phyloP scores from a whole-genome alignment of 129 eudicot species.

The Solidago caesia region DNA sequence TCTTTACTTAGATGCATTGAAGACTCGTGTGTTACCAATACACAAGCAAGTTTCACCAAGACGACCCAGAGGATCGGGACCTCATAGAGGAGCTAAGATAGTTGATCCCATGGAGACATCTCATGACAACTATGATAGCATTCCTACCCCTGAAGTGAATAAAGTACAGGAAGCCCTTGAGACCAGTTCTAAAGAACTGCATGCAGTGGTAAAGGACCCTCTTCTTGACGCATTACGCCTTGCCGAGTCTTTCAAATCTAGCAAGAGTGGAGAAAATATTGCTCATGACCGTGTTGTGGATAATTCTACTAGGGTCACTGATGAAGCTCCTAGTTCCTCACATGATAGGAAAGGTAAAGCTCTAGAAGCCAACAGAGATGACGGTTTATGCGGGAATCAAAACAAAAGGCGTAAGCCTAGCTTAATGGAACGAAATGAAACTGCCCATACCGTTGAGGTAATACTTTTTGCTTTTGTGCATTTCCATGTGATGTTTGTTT shows the following conservation, averaged over 20 bases:
- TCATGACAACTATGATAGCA: conserved; percentile 18
- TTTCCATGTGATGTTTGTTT: not conserved
- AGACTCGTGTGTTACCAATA: conserved; percentile 33
- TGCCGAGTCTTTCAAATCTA: conserved; percentile 45
- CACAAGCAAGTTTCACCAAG: conserved; percentile 45
- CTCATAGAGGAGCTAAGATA: conserved; percentile 57
- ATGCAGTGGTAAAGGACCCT: conserved; percentile 68
- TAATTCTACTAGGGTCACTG: conserved; percentile 24
- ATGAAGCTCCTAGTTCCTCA: conserved; percentile 34
- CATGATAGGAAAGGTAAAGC: conserved; percentile 35
- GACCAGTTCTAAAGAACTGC: conserved; percentile 54
- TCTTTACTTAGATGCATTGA: conserved; percentile 35
- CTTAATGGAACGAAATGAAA: conserved; percentile 58
- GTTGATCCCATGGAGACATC: conserved; percentile 45
- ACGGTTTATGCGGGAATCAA: conserved; percentile 19
- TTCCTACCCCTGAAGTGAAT: conserved; percentile 49
- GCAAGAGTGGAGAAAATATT: conserved; percentile 21
- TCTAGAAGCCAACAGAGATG: conserved; percentile 35
- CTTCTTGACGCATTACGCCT: conserved; percentile 62
- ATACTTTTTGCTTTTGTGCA: conserved; percentile 10
- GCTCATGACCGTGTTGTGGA: conserved; percentile 30
- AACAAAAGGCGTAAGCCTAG: conserved; percentile 34
- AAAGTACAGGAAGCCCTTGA: conserved; percentile 53
- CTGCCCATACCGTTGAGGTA: conserved; percentile 65
- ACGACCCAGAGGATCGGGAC: conserved; percentile 27